Base-by-base conservation (phyloP, 139 green algal species). In the Chlorokybus atmophyticus region DNA sequence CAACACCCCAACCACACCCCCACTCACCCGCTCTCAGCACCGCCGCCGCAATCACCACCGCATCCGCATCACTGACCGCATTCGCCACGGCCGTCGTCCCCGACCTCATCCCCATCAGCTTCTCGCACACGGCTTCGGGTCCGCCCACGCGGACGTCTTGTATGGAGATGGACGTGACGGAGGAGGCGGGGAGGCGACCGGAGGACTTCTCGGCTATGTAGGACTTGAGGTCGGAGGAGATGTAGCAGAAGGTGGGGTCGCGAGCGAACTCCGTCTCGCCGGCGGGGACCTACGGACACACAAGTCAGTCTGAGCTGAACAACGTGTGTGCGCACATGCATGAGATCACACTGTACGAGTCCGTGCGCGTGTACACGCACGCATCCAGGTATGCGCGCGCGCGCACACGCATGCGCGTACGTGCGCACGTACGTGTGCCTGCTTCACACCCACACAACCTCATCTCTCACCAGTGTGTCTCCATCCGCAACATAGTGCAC, bases 201-300 rank as follows among this genome's bases (percentile, higher is more conserved):
- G 23, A n/a, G 23, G 64, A 74, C 41, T 75, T 75, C 52, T 75
- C 66, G 29, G 75, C 64, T 10, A 75, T 65, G 38, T 52, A 75
- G 64, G 66, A 41, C 32, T 64, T 64, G 41, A 75, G 40, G 30
- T 76, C 59, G 29, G 53, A 70, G 29, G n/a, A 25, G 3, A 3
- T n/a, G 54, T 75, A 75, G 4, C 66, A 64, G 6, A 75, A 75
- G 4, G 66, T 48, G n/a, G 62, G 24, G 29, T 75, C 66, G 31
- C 71, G 66, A 29, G 66, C 66, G 71, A 75, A 75, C 55, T 75
- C 62, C 19, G 62, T 70, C 39, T 64, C 24, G 25, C 40, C 62
- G 4, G 62, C 62, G 3, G 62, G 57, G 47, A 70, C 57, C 27
- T 67, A 26, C 24, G 55, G 48, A 55, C 14, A 19, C 28, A 35